Conservation (phyloP, 352 stramenopile species). For the Lagenidium sp. region DNA sequence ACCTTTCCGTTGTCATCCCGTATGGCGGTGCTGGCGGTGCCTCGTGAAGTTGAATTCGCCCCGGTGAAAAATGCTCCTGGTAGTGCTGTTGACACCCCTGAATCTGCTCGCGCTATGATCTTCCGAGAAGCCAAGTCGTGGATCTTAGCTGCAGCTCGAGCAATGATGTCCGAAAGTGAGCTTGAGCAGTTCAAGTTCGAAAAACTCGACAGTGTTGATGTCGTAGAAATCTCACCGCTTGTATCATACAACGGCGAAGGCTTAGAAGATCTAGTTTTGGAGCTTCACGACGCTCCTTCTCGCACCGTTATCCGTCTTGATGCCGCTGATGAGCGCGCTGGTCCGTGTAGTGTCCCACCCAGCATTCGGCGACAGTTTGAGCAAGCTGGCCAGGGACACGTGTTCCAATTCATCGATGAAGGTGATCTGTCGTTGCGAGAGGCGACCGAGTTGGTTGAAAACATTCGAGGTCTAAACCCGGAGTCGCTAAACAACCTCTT, state of each 20-base stretch:
- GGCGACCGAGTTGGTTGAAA: conserved; percentile 25
- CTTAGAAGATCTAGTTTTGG: conserved; percentile 23
- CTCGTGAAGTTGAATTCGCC: conserved; percentile 89
- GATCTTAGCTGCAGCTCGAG: conserved; percentile 36
- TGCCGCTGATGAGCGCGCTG: conserved; percentile 12
- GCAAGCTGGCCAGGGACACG: conserved; percentile 25
- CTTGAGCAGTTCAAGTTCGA: conserved; percentile 18
- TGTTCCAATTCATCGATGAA: conserved; percentile 39
- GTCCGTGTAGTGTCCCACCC: conserved; percentile 19
- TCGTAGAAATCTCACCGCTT: conserved; percentile 79
- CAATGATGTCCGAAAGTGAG: conserved; percentile 17
- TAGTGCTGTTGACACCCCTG: conserved; percentile 66
- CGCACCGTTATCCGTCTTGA: conserved; percentile 31
- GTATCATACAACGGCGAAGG: conserved; percentile 86
- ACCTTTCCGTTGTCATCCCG: conserved; percentile 92
- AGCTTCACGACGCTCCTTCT: conserved; percentile 15
- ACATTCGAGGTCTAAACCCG: conserved; percentile 19
- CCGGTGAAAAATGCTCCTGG: conserved; percentile 90
- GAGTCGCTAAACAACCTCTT: conserved; percentile 25
- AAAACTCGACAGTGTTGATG: conserved; percentile 21
- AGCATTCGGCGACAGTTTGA: conserved; percentile 23
- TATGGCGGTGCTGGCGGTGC: conserved; percentile 93
- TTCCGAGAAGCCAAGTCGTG: conserved; percentile 53
- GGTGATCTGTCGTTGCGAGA: conserved; percentile 21
- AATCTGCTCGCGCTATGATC: conserved; percentile 75